These are phyloP conservation scores for Neofusicoccum umdonicola DNA, from an alignment of 2,329 filamentous ascomycete genomes.

Conservation along the genomic window DNA sequence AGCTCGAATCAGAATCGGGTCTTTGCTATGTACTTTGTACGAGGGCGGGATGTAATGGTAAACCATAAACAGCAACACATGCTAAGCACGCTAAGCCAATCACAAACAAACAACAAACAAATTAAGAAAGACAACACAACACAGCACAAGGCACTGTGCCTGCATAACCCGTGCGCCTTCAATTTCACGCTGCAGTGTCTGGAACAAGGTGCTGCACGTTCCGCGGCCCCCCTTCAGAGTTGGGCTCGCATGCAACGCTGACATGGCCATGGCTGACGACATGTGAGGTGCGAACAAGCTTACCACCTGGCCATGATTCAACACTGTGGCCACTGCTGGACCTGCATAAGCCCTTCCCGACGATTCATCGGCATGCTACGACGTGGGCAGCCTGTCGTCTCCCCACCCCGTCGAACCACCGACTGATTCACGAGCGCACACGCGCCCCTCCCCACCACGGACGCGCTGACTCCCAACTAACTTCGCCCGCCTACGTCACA, in stretches of 20 bases:
- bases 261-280: not conserved
- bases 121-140: constrained; percentile 6
- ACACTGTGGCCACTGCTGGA: not conserved
- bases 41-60: constrained; percentile 11
- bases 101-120: constrained; percentile 13
- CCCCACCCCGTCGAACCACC: not conserved
- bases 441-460: not conserved
- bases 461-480: not conserved
- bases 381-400: no score
- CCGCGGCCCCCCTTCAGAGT: not conserved
- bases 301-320: not conserved
- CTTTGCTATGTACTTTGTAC: constrained; percentile 15
- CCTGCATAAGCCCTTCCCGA: not conserved
- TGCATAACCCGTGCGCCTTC: not conserved
- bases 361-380: no score
- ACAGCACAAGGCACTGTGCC: not conserved
- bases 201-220: not conserved
- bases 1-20: not conserved
- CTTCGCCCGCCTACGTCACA: constrained; percentile 2
- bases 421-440: not conserved
- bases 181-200: not conserved
- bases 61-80: constrained; percentile 10
- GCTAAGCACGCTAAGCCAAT: constrained; percentile 4
- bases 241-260: not conserved
- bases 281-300: not conserved